phyloP scores from a whole-genome alignment of 352 stramenopile species.

The Pythium rhizo-oryzae region DNA sequence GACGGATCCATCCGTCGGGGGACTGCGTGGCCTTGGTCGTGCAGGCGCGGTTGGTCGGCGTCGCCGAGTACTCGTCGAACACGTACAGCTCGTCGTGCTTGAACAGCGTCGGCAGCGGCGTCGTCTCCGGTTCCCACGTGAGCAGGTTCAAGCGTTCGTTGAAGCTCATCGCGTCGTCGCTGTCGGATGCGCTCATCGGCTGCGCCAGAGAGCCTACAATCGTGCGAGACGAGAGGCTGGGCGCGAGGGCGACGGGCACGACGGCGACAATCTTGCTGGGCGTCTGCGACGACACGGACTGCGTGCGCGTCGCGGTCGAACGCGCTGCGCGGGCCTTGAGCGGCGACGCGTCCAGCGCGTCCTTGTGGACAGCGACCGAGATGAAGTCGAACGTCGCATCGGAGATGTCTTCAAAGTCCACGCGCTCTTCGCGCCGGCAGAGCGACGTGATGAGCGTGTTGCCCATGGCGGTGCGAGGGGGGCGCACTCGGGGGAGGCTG shows the following conservation, averaged over 20 bases:
- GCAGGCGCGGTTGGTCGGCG: constrained; percentile 10
- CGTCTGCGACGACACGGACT: not conserved
- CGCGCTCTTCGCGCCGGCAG: constrained; percentile 27
- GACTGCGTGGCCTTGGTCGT: constrained; percentile 13
- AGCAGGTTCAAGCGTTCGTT: constrained; percentile 44
- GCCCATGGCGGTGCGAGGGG: constrained; percentile 23
- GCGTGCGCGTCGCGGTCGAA: constrained; percentile 10
- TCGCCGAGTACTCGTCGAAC: constrained; percentile 37
- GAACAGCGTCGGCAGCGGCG: constrained; percentile 27
- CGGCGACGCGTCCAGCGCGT: not conserved
- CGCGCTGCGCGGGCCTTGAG: constrained; percentile 14
- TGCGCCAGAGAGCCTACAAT: constrained; percentile 16
- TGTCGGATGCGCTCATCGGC: not conserved
- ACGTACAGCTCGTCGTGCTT: constrained; percentile 32
- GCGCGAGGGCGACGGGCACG: constrained; percentile 30
- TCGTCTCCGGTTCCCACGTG: constrained; percentile 38
- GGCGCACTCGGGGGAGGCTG: too few relatives aligned
- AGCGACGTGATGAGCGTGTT: constrained; percentile 37
- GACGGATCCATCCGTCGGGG: constrained; percentile 27
- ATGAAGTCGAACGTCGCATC: constrained; percentile 44
- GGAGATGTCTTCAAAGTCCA: constrained; percentile 41
- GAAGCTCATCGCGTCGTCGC: constrained; percentile 32
- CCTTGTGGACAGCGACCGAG: constrained; percentile 32
- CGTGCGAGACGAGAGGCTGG: constrained; percentile 20
- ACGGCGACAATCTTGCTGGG: constrained; percentile 32